Conservation (phyloP, 495 filamentous ascomycete genomes). For the Penicillium coffeae region DNA sequence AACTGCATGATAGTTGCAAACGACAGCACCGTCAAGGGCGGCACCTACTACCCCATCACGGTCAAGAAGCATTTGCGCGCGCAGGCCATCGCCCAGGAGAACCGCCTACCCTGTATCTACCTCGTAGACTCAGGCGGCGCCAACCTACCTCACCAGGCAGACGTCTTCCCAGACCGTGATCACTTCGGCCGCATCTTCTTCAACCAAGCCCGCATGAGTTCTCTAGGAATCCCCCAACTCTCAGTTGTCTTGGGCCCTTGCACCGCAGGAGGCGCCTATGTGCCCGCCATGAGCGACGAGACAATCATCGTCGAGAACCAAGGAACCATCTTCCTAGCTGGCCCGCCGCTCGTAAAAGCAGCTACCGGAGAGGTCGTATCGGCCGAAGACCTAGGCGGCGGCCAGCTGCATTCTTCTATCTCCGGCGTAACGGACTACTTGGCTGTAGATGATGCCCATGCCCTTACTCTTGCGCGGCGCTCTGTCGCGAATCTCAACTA, state of each 20-base stretch:
- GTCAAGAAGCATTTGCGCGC: constrained; percentile 97
- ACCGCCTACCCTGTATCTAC: constrained; percentile 85
- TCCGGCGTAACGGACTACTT: constrained; percentile 97
- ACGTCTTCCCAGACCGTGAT: constrained; percentile 92
- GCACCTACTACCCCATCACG: constrained; percentile 96
- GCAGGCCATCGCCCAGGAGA: constrained; percentile 87
- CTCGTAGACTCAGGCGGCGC: constrained; percentile 95
- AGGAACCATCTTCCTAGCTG: constrained; percentile 94
- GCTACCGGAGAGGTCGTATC: constrained; percentile 92
- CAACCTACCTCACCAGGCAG: constrained; percentile 92
- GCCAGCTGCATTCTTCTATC: constrained; percentile 83
- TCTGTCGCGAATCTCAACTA: constrained; percentile 88
- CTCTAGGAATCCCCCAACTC: constrained; percentile 85
- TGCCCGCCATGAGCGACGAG: constrained; percentile 96
- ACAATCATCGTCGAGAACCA: constrained; percentile 93
- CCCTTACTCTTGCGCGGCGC: constrained; percentile 78
- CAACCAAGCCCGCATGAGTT: constrained; percentile 89
- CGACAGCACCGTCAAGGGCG: constrained; percentile 98
- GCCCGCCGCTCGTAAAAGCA: constrained; percentile 92
- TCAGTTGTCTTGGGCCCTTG: constrained; percentile 98
- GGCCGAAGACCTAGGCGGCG: constrained; percentile 90
- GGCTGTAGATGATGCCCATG: constrained; percentile 91
- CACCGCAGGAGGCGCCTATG: constrained; percentile 93
- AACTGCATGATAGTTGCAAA: constrained; percentile 94
- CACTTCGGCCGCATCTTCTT: constrained; percentile 98